phyloP scores from a whole-genome alignment of 2,329 filamentous ascomycete genomes.

The Coleophoma crateriformis region DNA sequence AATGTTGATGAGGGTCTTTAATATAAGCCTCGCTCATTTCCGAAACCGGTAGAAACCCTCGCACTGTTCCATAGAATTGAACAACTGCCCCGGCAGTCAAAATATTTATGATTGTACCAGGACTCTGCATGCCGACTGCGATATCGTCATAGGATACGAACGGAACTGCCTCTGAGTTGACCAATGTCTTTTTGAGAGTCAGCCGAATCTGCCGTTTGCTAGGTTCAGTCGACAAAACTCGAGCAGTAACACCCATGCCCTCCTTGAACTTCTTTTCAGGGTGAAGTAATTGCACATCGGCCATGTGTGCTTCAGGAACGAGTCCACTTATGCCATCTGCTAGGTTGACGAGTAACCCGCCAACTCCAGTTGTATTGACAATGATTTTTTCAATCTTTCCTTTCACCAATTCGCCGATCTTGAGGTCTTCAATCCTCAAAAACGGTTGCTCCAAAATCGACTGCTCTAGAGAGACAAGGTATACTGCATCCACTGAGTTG shows the following conservation, averaged over 20 bases:
- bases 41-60: constrained; percentile 83
- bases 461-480: constrained; percentile 78
- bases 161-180: constrained; percentile 80
- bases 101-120: constrained; percentile 83
- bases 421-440: constrained; percentile 85
- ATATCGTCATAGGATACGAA: constrained; percentile 76
- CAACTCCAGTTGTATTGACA: constrained; percentile 70
- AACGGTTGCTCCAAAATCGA: constrained; percentile 81
- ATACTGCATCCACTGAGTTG: constrained; percentile 80
- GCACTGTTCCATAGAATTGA: constrained; percentile 82
- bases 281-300: constrained; percentile 81
- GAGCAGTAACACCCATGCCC: constrained; percentile 75
- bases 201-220: constrained; percentile 75
- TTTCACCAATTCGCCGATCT: constrained; percentile 73
- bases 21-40: constrained; percentile 99
- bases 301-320: constrained; percentile 81
- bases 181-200: constrained; percentile 88
- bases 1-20: constrained; percentile 81
- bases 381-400: constrained; percentile 82
- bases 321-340: constrained; percentile 86
- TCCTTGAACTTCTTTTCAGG: constrained; percentile 96
- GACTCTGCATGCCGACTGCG: constrained; percentile 67
- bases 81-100: constrained; percentile 76
- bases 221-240: constrained; percentile 75
- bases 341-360: constrained; percentile 75